phyloP scores from a whole-genome alignment of 106 monocot genomes.

The Vanilla planifolia region DNA sequence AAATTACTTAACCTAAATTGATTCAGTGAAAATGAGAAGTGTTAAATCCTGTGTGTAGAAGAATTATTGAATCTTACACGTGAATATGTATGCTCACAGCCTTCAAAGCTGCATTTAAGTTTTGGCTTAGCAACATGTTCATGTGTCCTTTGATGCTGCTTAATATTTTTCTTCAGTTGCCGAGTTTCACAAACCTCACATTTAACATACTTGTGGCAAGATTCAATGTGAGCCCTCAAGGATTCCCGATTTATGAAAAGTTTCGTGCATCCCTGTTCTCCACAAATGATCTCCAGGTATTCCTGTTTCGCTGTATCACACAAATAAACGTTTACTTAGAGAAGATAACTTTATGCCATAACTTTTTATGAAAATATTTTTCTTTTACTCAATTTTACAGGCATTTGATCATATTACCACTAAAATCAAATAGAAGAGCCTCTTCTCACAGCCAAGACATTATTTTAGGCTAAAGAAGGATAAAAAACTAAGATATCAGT shows the following conservation, averaged over 20 bases:
- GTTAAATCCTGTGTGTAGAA: too few relatives aligned
- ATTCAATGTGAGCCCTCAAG: constrained; percentile 57
- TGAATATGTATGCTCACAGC: constrained; percentile 55
- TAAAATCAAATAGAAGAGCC: too few relatives aligned
- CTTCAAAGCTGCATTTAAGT: constrained; percentile 50
- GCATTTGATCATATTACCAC: too few relatives aligned
- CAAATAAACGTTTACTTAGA: neutral
- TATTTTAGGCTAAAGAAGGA: neutral
- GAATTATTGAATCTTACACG: constrained; percentile 9
- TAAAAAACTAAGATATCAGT: too few relatives aligned
- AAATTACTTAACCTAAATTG: too few relatives aligned
- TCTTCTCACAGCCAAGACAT: neutral
- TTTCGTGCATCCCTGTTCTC: constrained; percentile 64
- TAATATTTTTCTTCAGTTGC: constrained; percentile 79
- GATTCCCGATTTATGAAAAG: constrained; percentile 65
- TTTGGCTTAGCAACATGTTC: constrained; percentile 23
- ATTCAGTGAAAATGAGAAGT: too few relatives aligned
- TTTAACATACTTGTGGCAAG: constrained; percentile 52
- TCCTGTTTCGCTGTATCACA: constrained; percentile 52
- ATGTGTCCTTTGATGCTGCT: constrained; percentile 57
- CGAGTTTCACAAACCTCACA: constrained; percentile 58
- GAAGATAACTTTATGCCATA: too few relatives aligned
- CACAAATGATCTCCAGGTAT: constrained; percentile 50
- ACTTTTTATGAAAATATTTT: too few relatives aligned
- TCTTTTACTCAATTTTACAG: too few relatives aligned